phyloP scores from a whole-genome alignment of 305 asterid genomes.

The Rubia peregrina region DNA sequence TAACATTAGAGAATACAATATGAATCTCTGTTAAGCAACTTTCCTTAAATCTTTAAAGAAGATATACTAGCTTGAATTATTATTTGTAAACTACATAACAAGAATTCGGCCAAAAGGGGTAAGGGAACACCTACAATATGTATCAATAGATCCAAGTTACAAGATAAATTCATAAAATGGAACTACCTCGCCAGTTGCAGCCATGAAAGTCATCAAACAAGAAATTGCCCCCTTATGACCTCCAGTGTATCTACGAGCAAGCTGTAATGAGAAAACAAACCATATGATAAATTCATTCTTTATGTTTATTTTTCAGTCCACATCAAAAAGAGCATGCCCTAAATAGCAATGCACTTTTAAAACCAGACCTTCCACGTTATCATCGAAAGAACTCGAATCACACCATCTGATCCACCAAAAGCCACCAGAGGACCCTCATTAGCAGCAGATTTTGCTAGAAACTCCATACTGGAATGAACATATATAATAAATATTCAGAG shows the following conservation, averaged over 20 bases:
- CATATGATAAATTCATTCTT: background rate
- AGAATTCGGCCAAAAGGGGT: background rate
- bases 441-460: constrained; percentile 66
- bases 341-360: constrained; percentile 20
- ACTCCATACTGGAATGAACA: constrained; percentile 81
- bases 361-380: constrained; percentile 86
- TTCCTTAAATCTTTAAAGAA: background rate
- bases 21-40: background rate
- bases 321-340: background rate
- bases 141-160: constrained; percentile 1
- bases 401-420: constrained; percentile 98
- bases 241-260: constrained; percentile 97
- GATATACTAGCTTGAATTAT: background rate
- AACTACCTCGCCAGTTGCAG: constrained; percentile 93
- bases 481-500: constrained; percentile 4
- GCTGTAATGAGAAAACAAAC: constrained; percentile 45
- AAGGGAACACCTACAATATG: background rate
- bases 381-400: constrained; percentile 99
- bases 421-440: constrained; percentile 99
- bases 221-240: constrained; percentile 95
- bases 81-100: background rate
- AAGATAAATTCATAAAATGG: constrained; percentile 13
- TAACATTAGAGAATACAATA: background rate
- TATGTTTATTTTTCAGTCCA: constrained; percentile 3
- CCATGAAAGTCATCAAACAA: constrained; percentile 98